Evolutionary conservation across 2,329 filamentous ascomycete species (phyloP), one percentile per base, ranked within the genome.

Genomic region (Basipetospora chlamydospora): DNA sequence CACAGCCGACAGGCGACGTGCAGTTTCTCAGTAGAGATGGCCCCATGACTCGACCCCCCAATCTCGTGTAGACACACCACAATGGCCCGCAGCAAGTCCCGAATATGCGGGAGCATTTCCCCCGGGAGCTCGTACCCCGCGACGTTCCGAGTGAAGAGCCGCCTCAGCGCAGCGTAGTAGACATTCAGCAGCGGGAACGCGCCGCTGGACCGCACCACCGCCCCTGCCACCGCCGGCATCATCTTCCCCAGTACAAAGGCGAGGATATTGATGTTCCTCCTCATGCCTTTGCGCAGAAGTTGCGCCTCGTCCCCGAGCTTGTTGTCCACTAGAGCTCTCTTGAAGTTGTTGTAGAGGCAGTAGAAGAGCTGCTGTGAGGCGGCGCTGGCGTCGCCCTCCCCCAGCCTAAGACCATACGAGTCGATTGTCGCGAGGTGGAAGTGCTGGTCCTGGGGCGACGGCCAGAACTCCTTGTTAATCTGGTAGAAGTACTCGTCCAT

Each of bases 261-360:
- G 30, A 62, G 46, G 17, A 75, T 58, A 25, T 57, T 46, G 5
- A 42, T 32, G 28, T 66, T 57, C n/a, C n/a, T n/a, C n/a, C 49
- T 53, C 62, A 73, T 63, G n/a, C 65, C 66, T 37, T 56, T 56
- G 25, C 51, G 51, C 15, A 75, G 45, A 35, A 73, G 61, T 5
- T 39, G 44, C 20, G 57, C 50, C 45, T 73, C 66, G 5, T 64
- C 58, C 5, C 47, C 47, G n/a, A 73, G 54, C 35, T 57, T 61
- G 39, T 63, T 56, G 39, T 66, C 66, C 29, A 60, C 59, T 3
- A 75, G 48, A 0, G 68, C 66, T 36, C 66, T 53, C 46, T 72
- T 73, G 48, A 72, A 71, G 49, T 66, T 72, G 44, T 68, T 68
- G 46, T 64, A 66, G 2, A 76, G 55, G 39, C 71, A 69, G 48